Evolutionary conservation across 2,329 filamentous ascomycete genomes (phyloP), one percentile per base, ranked within the genome.

Genomic region (Fusarium papillatum): DNA sequence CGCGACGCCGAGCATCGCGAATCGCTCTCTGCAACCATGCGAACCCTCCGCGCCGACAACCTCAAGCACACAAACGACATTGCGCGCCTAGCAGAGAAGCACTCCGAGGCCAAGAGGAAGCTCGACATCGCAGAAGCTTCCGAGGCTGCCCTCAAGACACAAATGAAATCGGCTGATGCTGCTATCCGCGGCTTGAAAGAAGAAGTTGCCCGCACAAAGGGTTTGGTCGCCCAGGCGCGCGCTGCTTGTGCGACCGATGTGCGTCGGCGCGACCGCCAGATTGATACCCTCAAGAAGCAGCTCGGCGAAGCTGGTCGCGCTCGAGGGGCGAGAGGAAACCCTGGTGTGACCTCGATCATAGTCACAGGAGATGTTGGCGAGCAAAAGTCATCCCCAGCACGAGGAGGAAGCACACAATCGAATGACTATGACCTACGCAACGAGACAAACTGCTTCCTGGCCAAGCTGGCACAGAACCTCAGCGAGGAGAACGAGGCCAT

Each of bases 401-500:
- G 69, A 29, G 76, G 68, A 10, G 76, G 50, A 5, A 77, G 61
- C 50, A 72, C 74, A 9, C 79, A 80, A 2, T 80, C 82, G 5
- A 80, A 89, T 84, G 81, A 90, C 86, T 90, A 96, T 83, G 94
- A 92, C 78, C 85, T 98, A 72, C 93, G 93, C 79, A 92, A 93
- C 82, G 97, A 98, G 85, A 98, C 96, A 7, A 98, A 96, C 60
- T 93, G 95, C 62, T 98, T 98, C 81, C 86, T 99, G 69, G 97
- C 96, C 0, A 93, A 94, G 80, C 86, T 98, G 70, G 96, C 95
- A 36, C 94, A 94, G 81, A 92, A 91, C 46, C 86, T 98, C 69
- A 97, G 95, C 80, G 95, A 98, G 76, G 97, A 99, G 83, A 99
- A 99, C 80, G 96, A 98, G 81, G 90, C 91, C 7, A 85, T 98